phyloP scores from a whole-genome alignment of 1,284 basidiomycete species.

The Moesziomyces sp. region DNA sequence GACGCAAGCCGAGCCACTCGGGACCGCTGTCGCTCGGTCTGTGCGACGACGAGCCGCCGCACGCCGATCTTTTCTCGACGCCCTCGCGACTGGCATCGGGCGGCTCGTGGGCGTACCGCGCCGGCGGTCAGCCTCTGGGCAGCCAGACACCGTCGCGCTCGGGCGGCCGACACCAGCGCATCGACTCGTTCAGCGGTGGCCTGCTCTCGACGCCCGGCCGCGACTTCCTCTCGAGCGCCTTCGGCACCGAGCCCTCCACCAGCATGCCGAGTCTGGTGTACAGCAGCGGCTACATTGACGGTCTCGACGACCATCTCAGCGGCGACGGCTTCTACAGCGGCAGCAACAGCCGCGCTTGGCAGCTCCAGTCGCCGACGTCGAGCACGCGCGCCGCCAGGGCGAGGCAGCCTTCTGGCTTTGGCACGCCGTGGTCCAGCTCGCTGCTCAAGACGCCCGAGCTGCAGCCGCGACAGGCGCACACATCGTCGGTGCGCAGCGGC shows the following conservation, averaged over 20 bases:
- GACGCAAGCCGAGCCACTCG: conserved; percentile 37
- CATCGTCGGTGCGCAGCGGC: conserved; percentile 30
- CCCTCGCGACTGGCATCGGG: conserved; percentile 52
- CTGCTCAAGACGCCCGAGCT: conserved; percentile 50
- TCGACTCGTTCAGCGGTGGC: conserved; percentile 49
- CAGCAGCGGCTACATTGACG: conserved; percentile 43
- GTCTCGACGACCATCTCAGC: conserved; percentile 33
- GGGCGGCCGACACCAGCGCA: conserved; percentile 33
- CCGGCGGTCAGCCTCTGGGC: conserved; percentile 27
- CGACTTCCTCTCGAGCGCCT: conserved; percentile 43
- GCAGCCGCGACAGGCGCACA: conserved; percentile 38
- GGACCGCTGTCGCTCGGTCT: conserved; percentile 37
- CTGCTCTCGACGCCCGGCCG: conserved; percentile 40
- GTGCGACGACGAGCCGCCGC: conserved; percentile 34
- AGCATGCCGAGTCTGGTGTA: conserved; percentile 51
- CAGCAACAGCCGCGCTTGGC: conserved; percentile 46
- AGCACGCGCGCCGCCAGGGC: conserved; percentile 46
- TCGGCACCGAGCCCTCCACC: conserved; percentile 43
- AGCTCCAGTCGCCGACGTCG: conserved; percentile 50
- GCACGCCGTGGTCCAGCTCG: conserved; percentile 42
- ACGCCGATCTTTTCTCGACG: conserved; percentile 57
- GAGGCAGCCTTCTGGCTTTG: conserved; percentile 38
- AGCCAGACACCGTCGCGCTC: conserved; percentile 47
- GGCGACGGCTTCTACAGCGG: conserved; percentile 29
- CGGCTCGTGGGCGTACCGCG: conserved; percentile 37